Percentiles rank a stretch among this genome's conserved stretches.
Conservation (phyloP, 2,329 filamentous ascomycete species). For the Bipolaris sorokiniana region DNA sequence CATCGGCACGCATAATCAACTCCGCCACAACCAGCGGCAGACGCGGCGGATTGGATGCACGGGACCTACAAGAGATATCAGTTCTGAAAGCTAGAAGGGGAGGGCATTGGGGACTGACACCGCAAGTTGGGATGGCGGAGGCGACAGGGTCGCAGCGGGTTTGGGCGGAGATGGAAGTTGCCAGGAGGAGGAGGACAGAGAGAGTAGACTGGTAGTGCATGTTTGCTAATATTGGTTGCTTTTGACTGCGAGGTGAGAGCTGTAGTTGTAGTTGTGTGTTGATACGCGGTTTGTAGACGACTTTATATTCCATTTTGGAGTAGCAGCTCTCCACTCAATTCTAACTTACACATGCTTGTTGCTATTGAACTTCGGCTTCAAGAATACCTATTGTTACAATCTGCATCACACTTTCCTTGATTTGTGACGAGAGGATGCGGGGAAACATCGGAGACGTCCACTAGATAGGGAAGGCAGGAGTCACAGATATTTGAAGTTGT, state of each 20-base stretch:
- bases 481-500: not conserved
- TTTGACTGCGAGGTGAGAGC: not conserved
- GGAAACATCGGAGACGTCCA: not conserved
- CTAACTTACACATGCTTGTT: not conserved
- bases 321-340: not conserved
- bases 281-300: not conserved
- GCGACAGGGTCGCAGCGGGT: constrained; percentile 13
- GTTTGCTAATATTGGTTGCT: not conserved
- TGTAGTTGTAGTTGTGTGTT: not conserved
- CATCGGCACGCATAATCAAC: constrained; percentile 12
- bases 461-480: not conserved
- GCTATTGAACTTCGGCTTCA: not conserved
- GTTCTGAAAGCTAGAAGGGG: not conserved
- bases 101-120: constrained; percentile 2
- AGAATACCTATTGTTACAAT: not conserved
- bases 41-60: constrained; percentile 14
- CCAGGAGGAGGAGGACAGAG: constrained; percentile 5
- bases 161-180: constrained; percentile 12
- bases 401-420: not conserved
- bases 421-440: not conserved
- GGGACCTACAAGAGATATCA: constrained; percentile 3
- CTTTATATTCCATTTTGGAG: not conserved
- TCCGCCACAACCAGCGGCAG: constrained; percentile 4
- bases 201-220: constrained; percentile 8
- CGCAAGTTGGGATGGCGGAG: constrained; percentile 15